Evolutionary conservation across 169 alveolate genomes (phyloP).

Genomic region (Blepharisma undulans): DNA sequence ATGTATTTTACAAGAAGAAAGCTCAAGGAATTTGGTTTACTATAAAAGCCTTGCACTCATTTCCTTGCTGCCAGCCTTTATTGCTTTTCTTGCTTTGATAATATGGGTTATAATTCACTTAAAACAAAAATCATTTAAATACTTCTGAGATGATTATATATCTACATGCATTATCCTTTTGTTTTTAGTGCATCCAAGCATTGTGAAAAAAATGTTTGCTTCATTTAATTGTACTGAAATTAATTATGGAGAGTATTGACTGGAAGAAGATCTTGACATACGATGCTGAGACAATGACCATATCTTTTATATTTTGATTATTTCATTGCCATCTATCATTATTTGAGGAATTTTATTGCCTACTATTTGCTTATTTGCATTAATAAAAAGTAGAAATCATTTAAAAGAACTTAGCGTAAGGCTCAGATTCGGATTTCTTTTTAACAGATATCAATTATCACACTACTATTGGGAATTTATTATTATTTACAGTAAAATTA

Average conservation of each 20-base stretch:
- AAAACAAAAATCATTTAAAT: not conserved
- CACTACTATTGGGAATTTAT: slow-evolving; percentile 60
- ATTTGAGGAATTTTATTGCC: slow-evolving; percentile 62
- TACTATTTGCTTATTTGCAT: slow-evolving; percentile 18
- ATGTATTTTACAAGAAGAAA: slow-evolving; percentile 16
- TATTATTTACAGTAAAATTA: slow-evolving; percentile 50
- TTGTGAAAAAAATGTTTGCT: slow-evolving; percentile 28
- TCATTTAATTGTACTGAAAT: slow-evolving; percentile 6
- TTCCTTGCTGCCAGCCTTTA: not conserved
- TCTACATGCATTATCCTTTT: slow-evolving; percentile 38
- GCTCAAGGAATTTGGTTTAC: not conserved
- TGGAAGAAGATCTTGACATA: slow-evolving; percentile 23
- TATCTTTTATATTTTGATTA: not conserved
- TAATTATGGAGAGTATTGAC: slow-evolving; percentile 40
- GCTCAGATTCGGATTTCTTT: slow-evolving; percentile 44
- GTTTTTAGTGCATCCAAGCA: slow-evolving; percentile 43
- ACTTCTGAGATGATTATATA: not conserved
- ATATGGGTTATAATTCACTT: not conserved
- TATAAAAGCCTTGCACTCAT: not conserved
- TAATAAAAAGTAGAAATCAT: slow-evolving; percentile 30
- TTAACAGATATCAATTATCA: slow-evolving; percentile 43
- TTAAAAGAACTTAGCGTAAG: slow-evolving; percentile 29
- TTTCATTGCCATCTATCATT: slow-evolving; percentile 51
- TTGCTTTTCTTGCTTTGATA: not conserved
- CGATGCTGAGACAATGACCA: slow-evolving; percentile 41